Base-by-base conservation (phyloP, 805 yeast genomes). In the Blastobotrys chiropterorum region DNA sequence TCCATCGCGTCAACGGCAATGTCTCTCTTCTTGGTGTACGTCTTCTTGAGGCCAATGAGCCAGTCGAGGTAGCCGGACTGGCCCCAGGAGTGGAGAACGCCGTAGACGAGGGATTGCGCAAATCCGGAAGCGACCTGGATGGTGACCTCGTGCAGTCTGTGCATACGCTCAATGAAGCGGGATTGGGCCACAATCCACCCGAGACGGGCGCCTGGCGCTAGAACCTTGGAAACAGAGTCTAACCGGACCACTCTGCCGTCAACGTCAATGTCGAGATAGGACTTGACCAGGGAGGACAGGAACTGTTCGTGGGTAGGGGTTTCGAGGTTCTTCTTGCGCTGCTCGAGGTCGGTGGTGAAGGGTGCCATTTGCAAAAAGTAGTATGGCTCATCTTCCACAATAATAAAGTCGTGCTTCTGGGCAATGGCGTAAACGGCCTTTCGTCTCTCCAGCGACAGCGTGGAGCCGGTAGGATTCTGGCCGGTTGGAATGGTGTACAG, bases 381-480 rank as follows among this genome's bases (percentile, higher is more conserved):
- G 81, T 92, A 92, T 51, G 99, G 99, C 72, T 94, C 99, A 69
- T 92, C 99, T 73, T 92, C 99, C 49, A 92, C 68, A 59, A 92
- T 83, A 51, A 92, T 63, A 66, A 92, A 77, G 71, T 94, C 97
- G 68, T 90, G 86, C 72, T 88, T 83, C 65, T 80, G 83, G 38
- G 95, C 92, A 56, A 92, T 66, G 55, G 79, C 77, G 71, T 90
- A 90, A 59, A 94, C 78, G 52, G 77, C 80, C 56, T 71, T 67
- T 72, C 97, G 86, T 73, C 98, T 82, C 63, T 87, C 90, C 22
- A 63, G 71, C 38, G 85, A 74, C 62, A 94, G 74, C 20, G 89
- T 86, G 2, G 95, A 83, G 39, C 99, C 99, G 16, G 97, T 90
- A 57, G 99, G 99, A 77, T 92, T 92, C 74, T 94, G 98, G 56